phyloP scores from a whole-genome alignment of 2,329 filamentous ascomycete genomes.

The Ceratocystis lukuohia region DNA sequence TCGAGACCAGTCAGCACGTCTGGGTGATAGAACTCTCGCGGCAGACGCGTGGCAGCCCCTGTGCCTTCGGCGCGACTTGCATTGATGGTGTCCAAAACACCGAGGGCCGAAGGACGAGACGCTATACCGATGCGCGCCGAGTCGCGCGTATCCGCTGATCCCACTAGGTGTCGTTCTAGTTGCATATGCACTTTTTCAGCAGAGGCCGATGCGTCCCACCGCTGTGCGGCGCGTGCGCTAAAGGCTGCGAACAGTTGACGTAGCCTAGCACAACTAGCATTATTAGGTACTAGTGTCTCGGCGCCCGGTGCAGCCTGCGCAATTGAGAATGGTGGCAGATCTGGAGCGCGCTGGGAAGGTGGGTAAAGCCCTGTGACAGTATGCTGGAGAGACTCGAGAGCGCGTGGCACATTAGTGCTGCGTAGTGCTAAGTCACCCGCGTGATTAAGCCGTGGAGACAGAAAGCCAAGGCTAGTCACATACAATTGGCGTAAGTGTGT shows the following conservation, averaged over 20 bases:
- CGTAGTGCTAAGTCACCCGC: constrained; percentile 53
- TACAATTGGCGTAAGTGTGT: constrained; percentile 57
- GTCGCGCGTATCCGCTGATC: constrained; percentile 24
- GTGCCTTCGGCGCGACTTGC: constrained; percentile 68
- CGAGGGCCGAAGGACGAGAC: constrained; percentile 55
- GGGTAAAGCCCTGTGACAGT: constrained; percentile 66
- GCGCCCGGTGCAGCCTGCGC: constrained; percentile 47
- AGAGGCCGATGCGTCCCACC: constrained; percentile 64
- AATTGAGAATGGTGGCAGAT: constrained; percentile 34
- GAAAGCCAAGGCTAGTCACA: constrained; percentile 58
- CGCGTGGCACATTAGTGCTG: constrained; percentile 59
- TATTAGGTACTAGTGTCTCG: constrained; percentile 72
- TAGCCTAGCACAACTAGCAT: constrained; percentile 59
- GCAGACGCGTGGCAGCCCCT: constrained; percentile 57
- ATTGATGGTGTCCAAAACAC: constrained; percentile 91
- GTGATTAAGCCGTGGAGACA: constrained; percentile 42
- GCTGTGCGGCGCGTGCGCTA: constrained; percentile 54
- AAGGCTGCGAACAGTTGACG: constrained; percentile 56
- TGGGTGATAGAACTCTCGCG: constrained; percentile 73
- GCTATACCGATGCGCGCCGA: constrained; percentile 50
- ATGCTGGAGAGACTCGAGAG: constrained; percentile 66
- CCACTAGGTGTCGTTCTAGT: constrained; percentile 66
- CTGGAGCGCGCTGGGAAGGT: constrained; percentile 29
- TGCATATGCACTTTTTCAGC: constrained; percentile 71
- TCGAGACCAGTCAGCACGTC: constrained; percentile 55